These are phyloP conservation scores for Phylloporus sp. DNA, from an alignment of 768 basidiomycete genomes.

Conservation along the genomic window DNA sequence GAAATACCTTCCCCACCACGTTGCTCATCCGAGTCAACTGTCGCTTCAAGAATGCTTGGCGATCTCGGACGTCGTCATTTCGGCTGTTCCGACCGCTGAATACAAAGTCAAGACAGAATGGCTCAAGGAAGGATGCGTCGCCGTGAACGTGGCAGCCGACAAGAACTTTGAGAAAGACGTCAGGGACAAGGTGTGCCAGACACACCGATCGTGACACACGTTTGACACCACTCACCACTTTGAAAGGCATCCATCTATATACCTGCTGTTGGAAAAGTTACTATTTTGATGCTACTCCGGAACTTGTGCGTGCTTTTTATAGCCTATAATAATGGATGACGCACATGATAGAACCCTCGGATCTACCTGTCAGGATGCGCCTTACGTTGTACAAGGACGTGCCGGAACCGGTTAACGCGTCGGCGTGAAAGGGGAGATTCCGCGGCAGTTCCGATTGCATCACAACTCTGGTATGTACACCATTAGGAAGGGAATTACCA, in stretches of 20 bases:
- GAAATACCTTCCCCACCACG: constrained; percentile 79
- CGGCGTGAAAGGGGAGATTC: constrained; percentile 13
- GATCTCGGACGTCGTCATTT: constrained; percentile 88
- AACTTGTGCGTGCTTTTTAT: constrained; percentile 64
- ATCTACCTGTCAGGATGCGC: constrained; percentile 20
- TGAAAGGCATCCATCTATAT: constrained; percentile 82
- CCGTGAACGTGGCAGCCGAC: constrained; percentile 88
- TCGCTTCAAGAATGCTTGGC: constrained; percentile 77
- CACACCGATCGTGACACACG: neutral
- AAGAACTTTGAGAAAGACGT: constrained; percentile 97
- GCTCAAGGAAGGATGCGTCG: constrained; percentile 92
- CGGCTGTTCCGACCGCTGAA: constrained; percentile 77
- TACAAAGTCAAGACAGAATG: constrained; percentile 89
- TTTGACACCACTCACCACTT: constrained; percentile 11
- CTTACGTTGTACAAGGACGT: constrained; percentile 26
- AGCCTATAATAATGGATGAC: neutral
- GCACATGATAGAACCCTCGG: constrained; percentile 1
- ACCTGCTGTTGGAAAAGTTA: constrained; percentile 96
- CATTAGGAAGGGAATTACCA: constrained; percentile 29
- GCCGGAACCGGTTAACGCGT: neutral
- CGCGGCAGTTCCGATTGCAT: constrained; percentile 15
- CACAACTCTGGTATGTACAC: constrained; percentile 32
- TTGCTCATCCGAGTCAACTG: constrained; percentile 63
- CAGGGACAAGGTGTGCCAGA: constrained; percentile 69
- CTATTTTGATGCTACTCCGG: constrained; percentile 94